Percentiles rank a stretch among this genome's conserved stretches.
Evolutionary conservation across 176 grass and related monocot genomes (phyloP).

Genomic region (Rhynchospora tenuis): DNA sequence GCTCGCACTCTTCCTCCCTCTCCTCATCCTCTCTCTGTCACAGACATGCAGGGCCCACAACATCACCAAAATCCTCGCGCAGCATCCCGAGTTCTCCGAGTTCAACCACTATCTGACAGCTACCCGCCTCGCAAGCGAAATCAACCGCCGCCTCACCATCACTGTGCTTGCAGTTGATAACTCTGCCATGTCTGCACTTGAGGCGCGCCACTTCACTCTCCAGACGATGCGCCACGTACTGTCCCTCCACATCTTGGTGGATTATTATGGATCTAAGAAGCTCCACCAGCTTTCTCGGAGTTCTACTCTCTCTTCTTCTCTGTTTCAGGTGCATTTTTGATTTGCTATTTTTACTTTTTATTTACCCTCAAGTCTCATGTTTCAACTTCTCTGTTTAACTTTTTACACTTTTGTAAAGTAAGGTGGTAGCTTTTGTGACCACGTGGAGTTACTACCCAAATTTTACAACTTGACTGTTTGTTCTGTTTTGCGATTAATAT

Average conservation of each 20-base stretch:
- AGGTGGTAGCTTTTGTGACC: no score
- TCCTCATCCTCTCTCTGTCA: neutral
- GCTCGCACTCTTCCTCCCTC: constrained; percentile 5
- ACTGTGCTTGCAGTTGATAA: constrained; percentile 74
- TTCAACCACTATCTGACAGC: constrained; percentile 78
- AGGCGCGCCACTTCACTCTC: constrained; percentile 40
- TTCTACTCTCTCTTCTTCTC: constrained; percentile 54
- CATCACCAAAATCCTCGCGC: constrained; percentile 80
- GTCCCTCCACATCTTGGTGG: constrained; percentile 77
- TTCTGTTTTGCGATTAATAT: no score
- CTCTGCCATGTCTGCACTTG: constrained; percentile 50
- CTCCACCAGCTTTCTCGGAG: constrained; percentile 70
- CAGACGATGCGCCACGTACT: constrained; percentile 75
- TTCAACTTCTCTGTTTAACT: neutral
- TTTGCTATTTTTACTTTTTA: neutral
- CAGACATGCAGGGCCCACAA: constrained; percentile 42
- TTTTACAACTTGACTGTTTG: no score
- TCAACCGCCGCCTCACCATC: constrained; percentile 88
- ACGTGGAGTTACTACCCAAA: no score
- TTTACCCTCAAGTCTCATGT: neutral
- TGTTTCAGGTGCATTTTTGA: constrained; percentile 55
- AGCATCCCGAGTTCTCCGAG: constrained; percentile 68
- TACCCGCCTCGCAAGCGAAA: constrained; percentile 67
- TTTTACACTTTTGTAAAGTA: neutral
- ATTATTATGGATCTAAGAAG: constrained; percentile 96